Conservation (phyloP, 352 stramenopile species). For the Phytopythium aichiense region DNA sequence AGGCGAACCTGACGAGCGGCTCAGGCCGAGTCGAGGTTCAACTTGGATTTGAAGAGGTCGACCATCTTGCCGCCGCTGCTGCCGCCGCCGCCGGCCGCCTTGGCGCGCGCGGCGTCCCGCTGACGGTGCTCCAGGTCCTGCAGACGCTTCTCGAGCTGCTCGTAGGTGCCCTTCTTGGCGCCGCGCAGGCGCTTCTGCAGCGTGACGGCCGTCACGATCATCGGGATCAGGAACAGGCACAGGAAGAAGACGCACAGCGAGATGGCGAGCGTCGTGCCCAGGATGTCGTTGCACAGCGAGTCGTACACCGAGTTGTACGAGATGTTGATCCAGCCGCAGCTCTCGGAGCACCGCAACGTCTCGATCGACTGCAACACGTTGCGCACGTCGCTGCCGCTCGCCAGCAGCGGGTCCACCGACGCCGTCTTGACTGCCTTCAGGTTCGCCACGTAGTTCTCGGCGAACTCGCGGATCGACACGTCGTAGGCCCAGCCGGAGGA, state of each 20-base stretch:
- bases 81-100: not conserved
- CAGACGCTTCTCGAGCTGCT: slow-evolving; percentile 65
- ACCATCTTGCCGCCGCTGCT: slow-evolving; percentile 16
- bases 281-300: slow-evolving; percentile 63
- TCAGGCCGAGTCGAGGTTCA: slow-evolving; percentile 17
- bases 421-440: slow-evolving; percentile 40
- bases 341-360: slow-evolving; percentile 61
- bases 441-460: slow-evolving; percentile 48
- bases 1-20: not conserved
- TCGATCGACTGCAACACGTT: slow-evolving; percentile 57
- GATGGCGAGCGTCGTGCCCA: slow-evolving; percentile 76
- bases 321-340: slow-evolving; percentile 80
- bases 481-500: slow-evolving; percentile 59
- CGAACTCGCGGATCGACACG: slow-evolving; percentile 59
- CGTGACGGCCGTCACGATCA: slow-evolving; percentile 63
- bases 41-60: slow-evolving; percentile 51
- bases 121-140: slow-evolving; percentile 56
- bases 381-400: slow-evolving; percentile 37
- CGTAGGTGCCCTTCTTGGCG: slow-evolving; percentile 74
- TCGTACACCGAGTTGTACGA: slow-evolving; percentile 78
- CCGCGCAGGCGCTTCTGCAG: slow-evolving; percentile 79
- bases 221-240: slow-evolving; percentile 67
- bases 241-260: slow-evolving; percentile 77
- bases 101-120: slow-evolving; percentile 3
- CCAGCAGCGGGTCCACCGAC: slow-evolving; percentile 35